phyloP scores from a whole-genome alignment of 1,284 basidiomycete genomes.

The Trametes polyzona region DNA sequence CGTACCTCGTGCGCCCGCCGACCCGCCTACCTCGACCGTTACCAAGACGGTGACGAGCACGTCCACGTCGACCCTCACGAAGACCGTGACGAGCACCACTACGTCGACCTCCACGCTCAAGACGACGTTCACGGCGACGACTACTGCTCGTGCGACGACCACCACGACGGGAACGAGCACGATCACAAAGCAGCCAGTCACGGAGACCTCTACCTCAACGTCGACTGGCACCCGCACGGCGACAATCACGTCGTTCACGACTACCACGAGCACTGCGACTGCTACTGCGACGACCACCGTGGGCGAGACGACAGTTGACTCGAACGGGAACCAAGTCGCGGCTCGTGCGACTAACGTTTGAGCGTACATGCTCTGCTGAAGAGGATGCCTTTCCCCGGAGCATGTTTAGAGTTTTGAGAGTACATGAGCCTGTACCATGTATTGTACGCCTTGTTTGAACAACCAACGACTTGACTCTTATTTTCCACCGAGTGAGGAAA shows the following conservation, averaged over 20 bases:
- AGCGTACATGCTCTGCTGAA: no score
- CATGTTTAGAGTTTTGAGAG: no score
- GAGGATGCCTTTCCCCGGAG: no score
- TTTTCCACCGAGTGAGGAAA: no score
- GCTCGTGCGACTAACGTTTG: background rate
- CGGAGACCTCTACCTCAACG: background rate
- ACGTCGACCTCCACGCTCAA: background rate
- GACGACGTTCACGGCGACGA: background rate
- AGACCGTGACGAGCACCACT: background rate
- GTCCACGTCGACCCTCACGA: background rate
- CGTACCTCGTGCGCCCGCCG: conserved; percentile 44
- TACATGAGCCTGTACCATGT: no score
- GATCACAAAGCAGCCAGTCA: background rate
- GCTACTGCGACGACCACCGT: background rate
- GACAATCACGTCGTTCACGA: conserved; percentile 2
- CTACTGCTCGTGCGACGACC: background rate
- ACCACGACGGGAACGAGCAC: background rate
- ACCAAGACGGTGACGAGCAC: background rate
- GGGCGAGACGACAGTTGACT: background rate
- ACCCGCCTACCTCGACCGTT: conserved; percentile 31
- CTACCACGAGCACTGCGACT: background rate
- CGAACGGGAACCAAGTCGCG: no score
- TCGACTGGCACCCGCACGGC: background rate
- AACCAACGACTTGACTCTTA: no score
- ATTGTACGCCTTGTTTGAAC: no score